These are phyloP conservation scores for Metarhizium sp. DNA, from an alignment of 2,329 filamentous ascomycete genomes.

Conservation along the genomic window DNA sequence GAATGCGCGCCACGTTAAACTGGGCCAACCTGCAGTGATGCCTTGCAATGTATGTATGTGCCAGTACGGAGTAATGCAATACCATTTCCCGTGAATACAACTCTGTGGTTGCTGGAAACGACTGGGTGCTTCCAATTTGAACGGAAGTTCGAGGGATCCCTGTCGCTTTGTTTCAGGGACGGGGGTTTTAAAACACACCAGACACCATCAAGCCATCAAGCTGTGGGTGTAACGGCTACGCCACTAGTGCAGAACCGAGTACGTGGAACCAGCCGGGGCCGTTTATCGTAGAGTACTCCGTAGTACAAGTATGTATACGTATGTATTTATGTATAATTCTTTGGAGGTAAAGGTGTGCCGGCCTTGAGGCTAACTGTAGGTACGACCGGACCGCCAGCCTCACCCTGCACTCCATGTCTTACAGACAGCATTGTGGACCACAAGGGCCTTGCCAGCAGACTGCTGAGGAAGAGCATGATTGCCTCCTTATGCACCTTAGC, in stretches of 20 bases:
- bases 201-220: neutral
- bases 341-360: neutral
- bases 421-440: neutral
- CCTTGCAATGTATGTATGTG: neutral
- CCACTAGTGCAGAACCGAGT: constrained; percentile 5
- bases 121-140: neutral
- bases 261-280: constrained; percentile 5
- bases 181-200: neutral
- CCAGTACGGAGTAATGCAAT: neutral
- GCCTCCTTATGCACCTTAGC: neutral
- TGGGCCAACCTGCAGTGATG: neutral
- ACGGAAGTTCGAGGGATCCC: neutral
- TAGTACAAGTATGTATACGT: neutral
- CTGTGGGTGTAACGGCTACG: neutral
- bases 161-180: neutral
- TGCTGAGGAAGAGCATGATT: neutral
- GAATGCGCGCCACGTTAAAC: neutral
- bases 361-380: neutral
- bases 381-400: neutral
- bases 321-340: neutral
- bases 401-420: neutral
- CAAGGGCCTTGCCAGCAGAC: neutral
- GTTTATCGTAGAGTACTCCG: neutral
- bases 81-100: neutral
- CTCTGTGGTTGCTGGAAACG: neutral